A percentile compares a stretch with the other conserved stretches of the same genome.
Evolutionary conservation across 257 asterid genomes (phyloP).

Genomic region (Solanum chaucha): DNA sequence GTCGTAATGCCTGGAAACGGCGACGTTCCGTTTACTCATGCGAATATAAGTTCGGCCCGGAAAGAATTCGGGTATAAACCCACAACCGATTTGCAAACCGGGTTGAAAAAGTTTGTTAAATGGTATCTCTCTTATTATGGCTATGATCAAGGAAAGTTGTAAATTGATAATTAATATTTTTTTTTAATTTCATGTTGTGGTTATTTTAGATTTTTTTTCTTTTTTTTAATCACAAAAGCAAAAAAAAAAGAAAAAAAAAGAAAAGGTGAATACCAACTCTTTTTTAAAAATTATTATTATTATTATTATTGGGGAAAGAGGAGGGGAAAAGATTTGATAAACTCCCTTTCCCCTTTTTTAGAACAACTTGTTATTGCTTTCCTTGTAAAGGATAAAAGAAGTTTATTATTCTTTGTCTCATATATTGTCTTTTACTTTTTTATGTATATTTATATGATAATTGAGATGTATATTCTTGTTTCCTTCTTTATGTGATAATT

Average conservation of each 20-base stretch:
- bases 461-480: background rate
- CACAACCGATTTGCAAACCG: slow-evolving; percentile 73
- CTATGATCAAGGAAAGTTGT: slow-evolving; percentile 45
- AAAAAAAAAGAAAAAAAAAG: background rate
- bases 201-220: background rate
- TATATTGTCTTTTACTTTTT: background rate
- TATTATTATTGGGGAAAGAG: slow-evolving; percentile 8
- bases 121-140: slow-evolving; percentile 71
- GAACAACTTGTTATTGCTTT: slow-evolving; percentile 1
- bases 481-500: background rate
- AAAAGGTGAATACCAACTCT: slow-evolving; percentile 19
- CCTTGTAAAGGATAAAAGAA: slow-evolving; percentile 23
- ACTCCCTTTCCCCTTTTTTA: slow-evolving; percentile 10
- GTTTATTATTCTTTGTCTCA: background rate
- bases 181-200: background rate
- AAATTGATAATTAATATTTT: slow-evolving; percentile 10
- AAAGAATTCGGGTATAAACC: slow-evolving; percentile 67
- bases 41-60: slow-evolving; percentile 62
- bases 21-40: slow-evolving; percentile 77
- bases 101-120: slow-evolving; percentile 66
- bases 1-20: slow-evolving; percentile 84
- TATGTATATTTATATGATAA: background rate
- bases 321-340: slow-evolving; percentile 12
- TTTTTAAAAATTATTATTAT: background rate
- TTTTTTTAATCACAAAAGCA: background rate